Evolutionary conservation across 768 basidiomycete species (phyloP).

Genomic region (Botryobasidium botryosum): DNA sequence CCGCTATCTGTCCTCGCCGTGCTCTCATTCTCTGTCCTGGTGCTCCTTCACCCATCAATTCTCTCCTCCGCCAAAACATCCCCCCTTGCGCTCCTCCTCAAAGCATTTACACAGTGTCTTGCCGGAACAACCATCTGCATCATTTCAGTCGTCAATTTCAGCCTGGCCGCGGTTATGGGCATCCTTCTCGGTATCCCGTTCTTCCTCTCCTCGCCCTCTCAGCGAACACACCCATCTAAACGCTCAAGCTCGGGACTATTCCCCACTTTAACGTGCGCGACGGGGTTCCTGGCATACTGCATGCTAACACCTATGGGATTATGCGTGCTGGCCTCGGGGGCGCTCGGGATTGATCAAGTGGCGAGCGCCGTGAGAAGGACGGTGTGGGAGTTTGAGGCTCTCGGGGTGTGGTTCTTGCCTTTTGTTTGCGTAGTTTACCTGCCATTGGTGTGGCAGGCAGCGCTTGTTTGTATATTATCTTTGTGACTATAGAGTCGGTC

Average conservation of each 20-base stretch:
- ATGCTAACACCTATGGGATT: slow-evolving; percentile 11
- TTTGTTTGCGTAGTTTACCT: slow-evolving; percentile 65
- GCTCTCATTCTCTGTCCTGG: neutral
- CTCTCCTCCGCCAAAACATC: slow-evolving; percentile 10
- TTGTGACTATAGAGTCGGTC: too few species aligned
- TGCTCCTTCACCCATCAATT: slow-evolving; percentile 9
- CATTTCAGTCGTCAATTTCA: slow-evolving; percentile 82
- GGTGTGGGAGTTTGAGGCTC: slow-evolving; percentile 61
- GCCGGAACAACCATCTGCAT: slow-evolving; percentile 77
- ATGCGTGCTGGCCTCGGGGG: slow-evolving; percentile 31
- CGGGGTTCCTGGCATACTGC: slow-evolving; percentile 8
- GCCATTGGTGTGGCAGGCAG: slow-evolving; percentile 58
- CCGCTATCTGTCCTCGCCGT: neutral
- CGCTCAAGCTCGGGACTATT: too few species aligned
- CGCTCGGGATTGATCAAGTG: slow-evolving; percentile 24
- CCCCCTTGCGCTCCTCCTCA: slow-evolving; percentile 34
- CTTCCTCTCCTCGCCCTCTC: slow-evolving; percentile 16
- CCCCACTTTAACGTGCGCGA: slow-evolving; percentile 2
- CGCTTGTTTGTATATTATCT: slow-evolving; percentile 24
- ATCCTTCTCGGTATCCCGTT: slow-evolving; percentile 49
- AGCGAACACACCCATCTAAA: neutral
- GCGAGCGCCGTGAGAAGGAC: slow-evolving; percentile 30
- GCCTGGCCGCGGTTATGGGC: slow-evolving; percentile 59
- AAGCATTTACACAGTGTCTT: slow-evolving; percentile 62
- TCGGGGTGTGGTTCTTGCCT: slow-evolving; percentile 71